These are phyloP conservation scores for Ogataea kodamae DNA, from an alignment of 805 yeast species.

Conservation along the genomic window DNA sequence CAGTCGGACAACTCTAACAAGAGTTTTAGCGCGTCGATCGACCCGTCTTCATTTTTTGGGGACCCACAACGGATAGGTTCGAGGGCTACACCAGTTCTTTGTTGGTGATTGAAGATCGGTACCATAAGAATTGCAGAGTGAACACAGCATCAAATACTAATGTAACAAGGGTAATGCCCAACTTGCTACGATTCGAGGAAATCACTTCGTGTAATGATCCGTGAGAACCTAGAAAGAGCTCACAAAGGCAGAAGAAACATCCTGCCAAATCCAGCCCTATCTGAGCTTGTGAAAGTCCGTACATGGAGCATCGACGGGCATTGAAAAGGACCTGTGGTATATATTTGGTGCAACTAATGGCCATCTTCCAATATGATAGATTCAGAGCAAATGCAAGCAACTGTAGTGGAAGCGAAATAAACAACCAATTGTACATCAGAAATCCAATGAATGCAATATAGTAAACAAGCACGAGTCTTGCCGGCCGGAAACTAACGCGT, in stretches of 20 bases:
- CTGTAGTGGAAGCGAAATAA: conserved; percentile 16
- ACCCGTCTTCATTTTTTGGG: no score
- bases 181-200: conserved; percentile 42
- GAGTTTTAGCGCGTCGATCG: conserved; percentile 54
- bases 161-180: conserved; percentile 39
- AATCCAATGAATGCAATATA: conserved; percentile 13
- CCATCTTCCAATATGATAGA: conserved; percentile 43
- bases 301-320: conserved; percentile 39
- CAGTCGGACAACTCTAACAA: no score
- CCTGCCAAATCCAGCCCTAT: conserved; percentile 42
- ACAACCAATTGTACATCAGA: conserved; percentile 15
- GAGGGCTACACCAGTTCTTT: no score
- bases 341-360: conserved; percentile 43
- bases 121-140: conserved; percentile 26
- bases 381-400: conserved; percentile 38
- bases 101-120: no score
- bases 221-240: conserved; percentile 38
- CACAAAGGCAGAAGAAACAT: conserved; percentile 37
- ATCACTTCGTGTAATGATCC: conserved; percentile 24
- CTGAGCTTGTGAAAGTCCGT: conserved; percentile 42
- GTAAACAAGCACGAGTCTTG: conserved; percentile 20
- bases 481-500: conserved; percentile 26
- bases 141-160: conserved; percentile 30
- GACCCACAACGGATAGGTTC: no score
- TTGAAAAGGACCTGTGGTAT: conserved; percentile 49